Conservation (phyloP, 2,329 filamentous ascomycete species). For the Metarhizium humberi region DNA sequence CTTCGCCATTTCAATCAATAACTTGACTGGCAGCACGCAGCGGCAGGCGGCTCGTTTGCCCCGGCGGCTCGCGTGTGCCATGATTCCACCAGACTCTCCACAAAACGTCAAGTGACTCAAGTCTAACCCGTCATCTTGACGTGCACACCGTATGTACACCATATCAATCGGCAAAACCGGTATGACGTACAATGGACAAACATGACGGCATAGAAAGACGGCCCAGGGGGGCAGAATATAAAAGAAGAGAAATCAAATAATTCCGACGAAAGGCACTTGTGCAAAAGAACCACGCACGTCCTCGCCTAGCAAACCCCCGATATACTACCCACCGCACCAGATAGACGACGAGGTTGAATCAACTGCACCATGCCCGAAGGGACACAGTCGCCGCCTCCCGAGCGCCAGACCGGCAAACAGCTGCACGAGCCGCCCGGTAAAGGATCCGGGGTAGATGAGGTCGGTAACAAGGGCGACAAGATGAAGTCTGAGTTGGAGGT, state of each 20-base stretch:
- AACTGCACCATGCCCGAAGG: conserved; percentile 52
- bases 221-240: too few species aligned
- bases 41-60: too few species aligned
- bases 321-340: background rate
- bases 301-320: background rate
- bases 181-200: background rate
- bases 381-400: conserved; percentile 58
- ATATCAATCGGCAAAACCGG: background rate
- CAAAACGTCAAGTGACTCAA: background rate
- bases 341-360: too few species aligned
- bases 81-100: background rate
- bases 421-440: conserved; percentile 46
- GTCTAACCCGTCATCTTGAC: background rate
- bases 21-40: too few species aligned
- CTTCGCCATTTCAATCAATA: too few species aligned
- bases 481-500: conserved; percentile 44
- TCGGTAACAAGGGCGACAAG: conserved; percentile 41
- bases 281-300: too few species aligned
- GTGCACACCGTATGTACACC: background rate
- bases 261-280: too few species aligned
- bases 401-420: conserved; percentile 57
- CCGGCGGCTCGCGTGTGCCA: too few species aligned
- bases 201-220: background rate
- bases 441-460: conserved; percentile 48
- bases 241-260: too few species aligned